These are phyloP conservation scores for Dactylonectria macrodidyma DNA, from an alignment of 2,329 filamentous ascomycete genomes.

Conservation along the genomic window DNA sequence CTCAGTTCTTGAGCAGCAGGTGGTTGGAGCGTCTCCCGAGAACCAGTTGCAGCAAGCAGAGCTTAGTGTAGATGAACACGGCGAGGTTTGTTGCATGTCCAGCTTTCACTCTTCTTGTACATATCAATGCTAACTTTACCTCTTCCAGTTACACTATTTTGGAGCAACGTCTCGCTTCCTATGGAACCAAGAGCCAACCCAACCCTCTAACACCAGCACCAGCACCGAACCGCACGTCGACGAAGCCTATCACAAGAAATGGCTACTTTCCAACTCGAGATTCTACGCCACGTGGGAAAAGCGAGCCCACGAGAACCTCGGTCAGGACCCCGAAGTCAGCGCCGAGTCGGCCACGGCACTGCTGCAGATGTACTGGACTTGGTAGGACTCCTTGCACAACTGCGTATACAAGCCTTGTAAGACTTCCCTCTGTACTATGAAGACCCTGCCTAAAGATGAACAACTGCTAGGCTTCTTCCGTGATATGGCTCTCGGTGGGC, in stretches of 20 bases:
- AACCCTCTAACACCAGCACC: background rate
- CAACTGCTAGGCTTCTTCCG: background rate
- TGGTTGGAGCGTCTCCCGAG: background rate
- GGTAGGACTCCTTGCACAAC: conserved; percentile 1
- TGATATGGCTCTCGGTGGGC: background rate
- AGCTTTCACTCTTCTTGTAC: background rate
- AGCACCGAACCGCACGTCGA: background rate
- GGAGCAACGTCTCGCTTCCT: background rate
- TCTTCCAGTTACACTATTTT: background rate
- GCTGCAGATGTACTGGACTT: background rate
- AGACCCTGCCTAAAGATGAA: background rate
- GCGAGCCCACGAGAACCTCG: background rate
- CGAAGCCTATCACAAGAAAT: background rate
- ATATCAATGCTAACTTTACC: background rate
- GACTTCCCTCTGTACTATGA: background rate
- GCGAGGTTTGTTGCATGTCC: background rate
- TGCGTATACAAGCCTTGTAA: conserved; percentile 1
- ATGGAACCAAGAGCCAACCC: background rate
- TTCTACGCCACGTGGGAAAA: background rate
- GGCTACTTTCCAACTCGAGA: conserved; percentile 3
- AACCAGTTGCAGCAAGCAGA: background rate
- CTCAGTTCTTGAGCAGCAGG: background rate
- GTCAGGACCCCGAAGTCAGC: background rate
- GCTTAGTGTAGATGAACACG: background rate
- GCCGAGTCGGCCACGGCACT: background rate